A percentile compares a stretch with the other conserved stretches of the same genome.
Conservation (phyloP, 768 basidiomycete species). For the Boletus sp. region DNA sequence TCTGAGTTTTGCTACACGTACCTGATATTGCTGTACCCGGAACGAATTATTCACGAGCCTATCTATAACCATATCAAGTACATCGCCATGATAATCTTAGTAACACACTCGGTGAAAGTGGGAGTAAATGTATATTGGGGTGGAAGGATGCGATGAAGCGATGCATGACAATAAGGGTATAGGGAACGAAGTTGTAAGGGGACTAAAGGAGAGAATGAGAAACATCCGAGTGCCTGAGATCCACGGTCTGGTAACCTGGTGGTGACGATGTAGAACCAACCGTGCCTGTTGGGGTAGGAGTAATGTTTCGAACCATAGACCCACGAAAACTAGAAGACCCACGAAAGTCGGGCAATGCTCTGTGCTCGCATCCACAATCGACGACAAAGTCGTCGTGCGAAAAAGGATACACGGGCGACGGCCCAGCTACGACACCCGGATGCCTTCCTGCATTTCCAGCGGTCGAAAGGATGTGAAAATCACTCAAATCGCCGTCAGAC, state of each 20-base stretch:
- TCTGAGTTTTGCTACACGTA: background rate
- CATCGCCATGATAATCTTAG: background rate
- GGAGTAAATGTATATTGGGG: too few species aligned
- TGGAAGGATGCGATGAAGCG: too few species aligned
- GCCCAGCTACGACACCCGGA: background rate
- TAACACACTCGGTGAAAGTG: background rate
- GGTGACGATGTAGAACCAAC: background rate
- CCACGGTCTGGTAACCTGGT: constrained; percentile 1
- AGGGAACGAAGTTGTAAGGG: background rate
- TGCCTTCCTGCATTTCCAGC: background rate
- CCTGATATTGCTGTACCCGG: too few species aligned
- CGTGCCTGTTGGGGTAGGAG: background rate
- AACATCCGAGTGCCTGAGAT: background rate
- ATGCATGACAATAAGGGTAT: background rate
- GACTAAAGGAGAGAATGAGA: too few species aligned
- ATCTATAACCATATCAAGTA: background rate
- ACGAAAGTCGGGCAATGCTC: background rate
- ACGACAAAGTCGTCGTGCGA: background rate
- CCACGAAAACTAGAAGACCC: background rate
- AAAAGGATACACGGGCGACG: background rate
- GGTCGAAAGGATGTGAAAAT: background rate
- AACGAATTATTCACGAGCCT: background rate
- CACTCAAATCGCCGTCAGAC: background rate
- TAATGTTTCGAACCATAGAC: background rate
- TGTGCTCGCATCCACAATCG: background rate